Evolutionary conservation across 1,284 basidiomycete species (phyloP).

Genomic region (Puccinia horiana): DNA sequence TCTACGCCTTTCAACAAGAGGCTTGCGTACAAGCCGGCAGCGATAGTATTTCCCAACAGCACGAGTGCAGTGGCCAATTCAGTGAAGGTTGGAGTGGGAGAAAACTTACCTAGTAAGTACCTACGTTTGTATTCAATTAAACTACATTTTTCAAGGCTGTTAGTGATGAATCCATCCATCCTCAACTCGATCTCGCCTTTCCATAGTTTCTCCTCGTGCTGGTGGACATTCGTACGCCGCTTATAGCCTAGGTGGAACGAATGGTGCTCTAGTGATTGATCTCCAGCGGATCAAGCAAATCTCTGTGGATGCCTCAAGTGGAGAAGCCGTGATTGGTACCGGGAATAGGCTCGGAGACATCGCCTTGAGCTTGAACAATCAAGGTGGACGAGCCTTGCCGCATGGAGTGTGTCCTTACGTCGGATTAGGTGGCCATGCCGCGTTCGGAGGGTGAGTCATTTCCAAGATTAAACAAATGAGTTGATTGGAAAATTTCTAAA

Average conservation of each 20-base stretch:
- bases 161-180: background rate
- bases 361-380: slow-evolving; percentile 55
- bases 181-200: background rate
- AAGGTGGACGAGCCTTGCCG: slow-evolving; percentile 55
- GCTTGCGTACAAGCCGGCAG: slow-evolving; percentile 33
- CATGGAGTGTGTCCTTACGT: slow-evolving; percentile 59
- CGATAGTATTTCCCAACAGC: slow-evolving; percentile 23
- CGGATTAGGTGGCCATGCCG: slow-evolving; percentile 57
- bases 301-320: slow-evolving; percentile 14
- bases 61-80: slow-evolving; percentile 3
- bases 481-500: background rate
- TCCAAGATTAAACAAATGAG: background rate
- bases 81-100: slow-evolving; percentile 20
- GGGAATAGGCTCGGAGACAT: slow-evolving; percentile 59
- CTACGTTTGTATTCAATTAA: background rate
- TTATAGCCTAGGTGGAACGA: slow-evolving; percentile 15
- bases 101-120: slow-evolving; percentile 25
- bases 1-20: slow-evolving; percentile 29
- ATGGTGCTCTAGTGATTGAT: slow-evolving; percentile 37
- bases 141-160: background rate
- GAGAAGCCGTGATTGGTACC: slow-evolving; percentile 54
- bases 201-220: slow-evolving; percentile 31
- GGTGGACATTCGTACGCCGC: slow-evolving; percentile 47
- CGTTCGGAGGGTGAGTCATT: slow-evolving; percentile 53
- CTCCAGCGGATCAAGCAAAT: slow-evolving; percentile 6